Evolutionary conservation across 768 basidiomycete species (phyloP), one percentile per base, ranked within the genome.

Genomic region (Boletus sp.): DNA sequence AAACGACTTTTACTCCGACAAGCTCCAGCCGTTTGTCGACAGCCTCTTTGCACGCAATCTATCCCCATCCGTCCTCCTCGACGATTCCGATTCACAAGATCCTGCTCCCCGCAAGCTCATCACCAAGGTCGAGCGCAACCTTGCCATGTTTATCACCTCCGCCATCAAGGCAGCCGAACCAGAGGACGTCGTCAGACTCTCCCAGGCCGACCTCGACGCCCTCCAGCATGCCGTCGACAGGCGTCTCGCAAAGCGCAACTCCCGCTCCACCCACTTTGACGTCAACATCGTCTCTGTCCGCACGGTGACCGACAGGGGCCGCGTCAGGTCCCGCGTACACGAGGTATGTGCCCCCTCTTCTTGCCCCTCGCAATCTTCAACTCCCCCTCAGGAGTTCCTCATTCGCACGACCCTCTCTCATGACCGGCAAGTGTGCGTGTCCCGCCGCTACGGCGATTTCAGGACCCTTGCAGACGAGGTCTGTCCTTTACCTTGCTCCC

Each of bases 371-470:
- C 37, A 29, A 2, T 44, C 7, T 36, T 62, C 54, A 41, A 62
- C 47, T 54, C 48, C 42, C 36, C 15, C 48, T 17, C 65, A 98
- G 90, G 97, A 98, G 80, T 99, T 99, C 70, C 86, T 99, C 63
- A 85, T 99, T 32, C 85, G 93, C 32, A 98, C 95, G 0, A 81
- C 87, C 15, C 80, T 94, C 41, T 82, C 85, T 7, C 79, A 83
- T 14, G 80, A 80, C 59, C 80, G 78, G 3, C 94, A 97, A 61
- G 80, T 93, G 2, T 94, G 85, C 71, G 97, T 98, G 5, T 90
- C 93, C 1, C 81, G 97, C 55, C 81, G 97, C 60, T 94, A 98
- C 69, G 96, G 96, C 7, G 97, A 99, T 71, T 99, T 99, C 72
- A 88, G 79, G 68, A 90, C 93, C 2, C 80, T 99, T 17, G 86